These are phyloP conservation scores for Cochlearia excelsa DNA, from an alignment of 345 rosid genomes.

Conservation along the genomic window DNA sequence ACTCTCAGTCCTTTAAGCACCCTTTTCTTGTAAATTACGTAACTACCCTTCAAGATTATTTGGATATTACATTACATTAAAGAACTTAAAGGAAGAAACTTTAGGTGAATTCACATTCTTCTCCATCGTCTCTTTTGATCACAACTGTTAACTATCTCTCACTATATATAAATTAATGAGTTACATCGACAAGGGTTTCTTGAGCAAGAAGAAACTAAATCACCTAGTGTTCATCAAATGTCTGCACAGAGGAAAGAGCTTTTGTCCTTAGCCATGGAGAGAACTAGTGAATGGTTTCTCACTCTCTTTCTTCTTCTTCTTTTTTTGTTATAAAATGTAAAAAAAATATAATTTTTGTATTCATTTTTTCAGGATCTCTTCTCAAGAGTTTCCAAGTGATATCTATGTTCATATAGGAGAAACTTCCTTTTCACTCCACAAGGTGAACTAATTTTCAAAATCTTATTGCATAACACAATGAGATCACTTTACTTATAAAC, in stretches of 20 bases:
- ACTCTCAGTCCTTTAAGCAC: neutral
- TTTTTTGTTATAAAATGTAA: slow-evolving; percentile 1
- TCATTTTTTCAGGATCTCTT: slow-evolving; percentile 63
- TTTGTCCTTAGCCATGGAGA: slow-evolving; percentile 72
- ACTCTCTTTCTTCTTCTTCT: neutral
- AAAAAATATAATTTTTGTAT: neutral
- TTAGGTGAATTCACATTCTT: slow-evolving; percentile 19
- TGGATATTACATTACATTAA: no score
- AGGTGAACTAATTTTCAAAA: slow-evolving; percentile 41
- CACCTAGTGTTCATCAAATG: slow-evolving; percentile 32
- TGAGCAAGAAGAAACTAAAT: no score
- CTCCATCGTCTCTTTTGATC: slow-evolving; percentile 14
- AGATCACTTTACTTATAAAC: neutral
- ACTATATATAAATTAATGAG: no score
- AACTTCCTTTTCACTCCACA: slow-evolving; percentile 73
- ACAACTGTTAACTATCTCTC: neutral
- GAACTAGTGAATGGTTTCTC: slow-evolving; percentile 81
- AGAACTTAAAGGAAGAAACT: slow-evolving; percentile 1
- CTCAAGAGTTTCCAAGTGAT: slow-evolving; percentile 94
- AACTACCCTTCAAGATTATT: slow-evolving; percentile 4
- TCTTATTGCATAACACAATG: neutral
- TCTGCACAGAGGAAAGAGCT: slow-evolving; percentile 63
- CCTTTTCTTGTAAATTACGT: slow-evolving; percentile 9
- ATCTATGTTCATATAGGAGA: slow-evolving; percentile 67
- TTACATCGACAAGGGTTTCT: no score